Evolutionary conservation across 345 rosid species (phyloP).

Genomic region (Corchorus capsularis): DNA sequence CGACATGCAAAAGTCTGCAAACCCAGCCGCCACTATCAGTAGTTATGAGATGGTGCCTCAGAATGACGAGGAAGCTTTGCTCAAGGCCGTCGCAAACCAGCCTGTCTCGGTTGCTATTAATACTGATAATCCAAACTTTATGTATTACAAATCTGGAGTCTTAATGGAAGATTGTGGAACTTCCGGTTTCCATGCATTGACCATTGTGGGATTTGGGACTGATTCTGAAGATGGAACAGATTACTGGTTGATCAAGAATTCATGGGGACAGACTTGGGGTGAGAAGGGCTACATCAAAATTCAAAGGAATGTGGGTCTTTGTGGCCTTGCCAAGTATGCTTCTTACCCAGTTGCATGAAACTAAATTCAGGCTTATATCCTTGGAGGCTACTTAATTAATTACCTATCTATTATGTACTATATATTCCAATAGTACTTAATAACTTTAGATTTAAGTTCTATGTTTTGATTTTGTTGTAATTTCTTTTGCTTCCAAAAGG

Average conservation of each 20-base stretch:
- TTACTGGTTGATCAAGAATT: conserved; percentile 64
- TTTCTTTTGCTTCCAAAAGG: too few relatives aligned
- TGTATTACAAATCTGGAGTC: conserved; percentile 48
- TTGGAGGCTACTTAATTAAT: too few relatives aligned
- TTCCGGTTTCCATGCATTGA: conserved; percentile 45
- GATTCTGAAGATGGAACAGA: conserved; percentile 25
- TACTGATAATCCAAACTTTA: conserved; percentile 37
- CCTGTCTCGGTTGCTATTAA: conserved; percentile 61
- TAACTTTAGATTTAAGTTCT: too few relatives aligned
- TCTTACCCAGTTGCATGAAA: conserved; percentile 50
- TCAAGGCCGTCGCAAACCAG: conserved; percentile 56
- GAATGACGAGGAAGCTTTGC: conserved; percentile 47
- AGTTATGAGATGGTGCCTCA: conserved; percentile 46
- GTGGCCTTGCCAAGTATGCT: conserved; percentile 66
- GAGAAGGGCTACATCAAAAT: conserved; percentile 64
- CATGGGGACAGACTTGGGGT: conserved; percentile 70
- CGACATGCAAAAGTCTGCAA: conserved; percentile 17
- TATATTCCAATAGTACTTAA: too few relatives aligned
- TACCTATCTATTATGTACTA: too few relatives aligned
- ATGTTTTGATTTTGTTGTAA: too few relatives aligned
- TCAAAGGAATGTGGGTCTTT: conserved; percentile 38
- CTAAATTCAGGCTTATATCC: too few relatives aligned
- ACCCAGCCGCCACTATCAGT: conserved; percentile 25
- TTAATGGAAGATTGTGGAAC: conserved; percentile 47
- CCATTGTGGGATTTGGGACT: conserved; percentile 53